Evolutionary conservation across 306 rosid genomes (phyloP), one percentile per base, ranked within the genome.

Genomic region (Prunus davidiana): DNA sequence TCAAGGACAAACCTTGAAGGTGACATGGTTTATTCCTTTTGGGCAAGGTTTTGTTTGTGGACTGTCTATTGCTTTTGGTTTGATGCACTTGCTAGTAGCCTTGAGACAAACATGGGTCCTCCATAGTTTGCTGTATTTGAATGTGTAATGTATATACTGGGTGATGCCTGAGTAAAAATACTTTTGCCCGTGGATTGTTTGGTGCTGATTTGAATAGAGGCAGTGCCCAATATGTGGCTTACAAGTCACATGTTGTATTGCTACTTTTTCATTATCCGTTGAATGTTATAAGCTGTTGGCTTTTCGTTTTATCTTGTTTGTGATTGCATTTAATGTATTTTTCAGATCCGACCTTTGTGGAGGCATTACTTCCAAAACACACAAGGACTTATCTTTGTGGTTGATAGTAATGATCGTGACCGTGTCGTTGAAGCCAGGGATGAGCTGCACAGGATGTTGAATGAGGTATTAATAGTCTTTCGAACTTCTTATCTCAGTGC

Each of bases 331-430:
- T 78, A 66, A 67, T 78, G 18, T 58, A 43, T 38, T 38, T 74
- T 67, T 61, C 75, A 91, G 97, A 91, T 91, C 82, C 93, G 97
- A 76, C 97, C 97, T 65, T 77, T 91, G 88, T 91, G 97, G 93
- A 87, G 97, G 87, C 97, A 91, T 68, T 91, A 91, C 86, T 91
- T 91, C 84, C 97, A 91, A 82, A 91, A 89, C 76, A 91, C 96
- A 12, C 96, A 91, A 82, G 96, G 96, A 68, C 90, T 91, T 71
- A 91, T 91, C 68, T 91, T 91, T 78, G 96, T 91, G 84, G 90
- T 91, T 75, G 96, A 91, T 78, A 91, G 96, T 87, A 91, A 91
- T 24, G 96, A 91, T 63, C 87, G 93, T 24, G 96, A 91, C 55
- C 93, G 96, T 84, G 93, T 86, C 10, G 88, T 87, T 80, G 92